phyloP scores from a whole-genome alignment of 306 rosid genomes.

The Sesbania bispinosa region DNA sequence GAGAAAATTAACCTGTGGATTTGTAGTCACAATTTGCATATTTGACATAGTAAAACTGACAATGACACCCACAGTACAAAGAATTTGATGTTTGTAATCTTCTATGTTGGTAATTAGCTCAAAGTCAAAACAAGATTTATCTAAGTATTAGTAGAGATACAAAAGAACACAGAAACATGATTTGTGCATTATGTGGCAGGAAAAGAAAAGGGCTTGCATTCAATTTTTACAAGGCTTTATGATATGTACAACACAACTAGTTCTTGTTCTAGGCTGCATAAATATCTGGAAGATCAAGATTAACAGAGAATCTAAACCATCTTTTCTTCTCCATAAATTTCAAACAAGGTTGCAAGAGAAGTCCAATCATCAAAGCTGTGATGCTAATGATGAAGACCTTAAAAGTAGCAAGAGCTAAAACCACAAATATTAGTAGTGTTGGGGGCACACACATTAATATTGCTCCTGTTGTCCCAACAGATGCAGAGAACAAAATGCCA shows the following conservation, averaged over 20 bases:
- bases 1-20: background rate
- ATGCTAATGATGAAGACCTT: conserved; percentile 51
- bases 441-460: conserved; percentile 57
- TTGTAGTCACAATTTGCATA: background rate
- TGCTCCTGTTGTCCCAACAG: conserved; percentile 49
- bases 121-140: too few species aligned
- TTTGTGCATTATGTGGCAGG: background rate
- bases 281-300: conserved; percentile 39
- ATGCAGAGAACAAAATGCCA: conserved; percentile 66
- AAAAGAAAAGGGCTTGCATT: background rate
- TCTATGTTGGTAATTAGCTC: too few species aligned
- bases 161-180: background rate
- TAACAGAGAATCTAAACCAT: conserved; percentile 47
- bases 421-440: conserved; percentile 47
- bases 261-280: background rate
- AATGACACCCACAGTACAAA: background rate
- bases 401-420: conserved; percentile 43
- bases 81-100: background rate
- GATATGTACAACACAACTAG: background rate
- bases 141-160: too few species aligned
- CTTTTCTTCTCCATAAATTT: conserved; percentile 43
- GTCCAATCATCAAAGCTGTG: conserved; percentile 43
- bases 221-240: conserved; percentile 1
- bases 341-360: conserved; percentile 48
- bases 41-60: background rate